Conservation (phyloP, 2,329 filamentous ascomycete genomes). For the Talaromyces sp. region DNA sequence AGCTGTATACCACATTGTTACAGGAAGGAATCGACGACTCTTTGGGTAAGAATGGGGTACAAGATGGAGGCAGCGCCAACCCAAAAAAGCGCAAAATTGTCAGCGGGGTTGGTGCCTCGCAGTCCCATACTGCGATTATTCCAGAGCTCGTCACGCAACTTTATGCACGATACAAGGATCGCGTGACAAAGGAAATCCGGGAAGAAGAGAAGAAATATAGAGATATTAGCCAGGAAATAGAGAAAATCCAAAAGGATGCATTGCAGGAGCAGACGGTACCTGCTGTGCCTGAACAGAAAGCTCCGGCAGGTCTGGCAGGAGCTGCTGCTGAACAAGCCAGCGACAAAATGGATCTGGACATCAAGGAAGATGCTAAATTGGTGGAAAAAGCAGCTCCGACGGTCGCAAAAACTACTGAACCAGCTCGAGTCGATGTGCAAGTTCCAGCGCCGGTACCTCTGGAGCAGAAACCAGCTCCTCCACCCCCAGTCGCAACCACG, state of each 20-base stretch:
- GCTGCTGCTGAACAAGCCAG: constrained; percentile 15
- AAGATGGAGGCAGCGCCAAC: constrained; percentile 36
- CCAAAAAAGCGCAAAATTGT: constrained; percentile 73
- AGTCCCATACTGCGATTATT: constrained; percentile 64
- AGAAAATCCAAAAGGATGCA: constrained; percentile 62
- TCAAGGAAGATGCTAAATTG: constrained; percentile 24
- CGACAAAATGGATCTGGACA: constrained; percentile 31
- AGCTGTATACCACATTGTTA: constrained; percentile 73
- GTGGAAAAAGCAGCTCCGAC: constrained; percentile 18
- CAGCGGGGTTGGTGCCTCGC: constrained; percentile 60
- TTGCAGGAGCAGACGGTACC: constrained; percentile 42
- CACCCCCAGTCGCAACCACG: neutral
- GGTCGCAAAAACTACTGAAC: constrained; percentile 11
- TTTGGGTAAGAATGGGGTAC: constrained; percentile 33
- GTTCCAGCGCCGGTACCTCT: constrained; percentile 12
- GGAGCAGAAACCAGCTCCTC: constrained; percentile 13
- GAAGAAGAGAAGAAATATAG: constrained; percentile 70
- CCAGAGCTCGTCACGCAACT: constrained; percentile 69
- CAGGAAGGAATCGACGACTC: constrained; percentile 64
- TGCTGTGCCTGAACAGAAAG: constrained; percentile 16
- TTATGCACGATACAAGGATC: constrained; percentile 70
- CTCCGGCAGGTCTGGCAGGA: constrained; percentile 17
- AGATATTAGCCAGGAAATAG: constrained; percentile 64
- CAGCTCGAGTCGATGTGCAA: neutral
- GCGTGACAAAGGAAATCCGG: constrained; percentile 66